Conservation (phyloP, 2,329 filamentous ascomycete species). For the Ascochyta clinopodiicola region DNA sequence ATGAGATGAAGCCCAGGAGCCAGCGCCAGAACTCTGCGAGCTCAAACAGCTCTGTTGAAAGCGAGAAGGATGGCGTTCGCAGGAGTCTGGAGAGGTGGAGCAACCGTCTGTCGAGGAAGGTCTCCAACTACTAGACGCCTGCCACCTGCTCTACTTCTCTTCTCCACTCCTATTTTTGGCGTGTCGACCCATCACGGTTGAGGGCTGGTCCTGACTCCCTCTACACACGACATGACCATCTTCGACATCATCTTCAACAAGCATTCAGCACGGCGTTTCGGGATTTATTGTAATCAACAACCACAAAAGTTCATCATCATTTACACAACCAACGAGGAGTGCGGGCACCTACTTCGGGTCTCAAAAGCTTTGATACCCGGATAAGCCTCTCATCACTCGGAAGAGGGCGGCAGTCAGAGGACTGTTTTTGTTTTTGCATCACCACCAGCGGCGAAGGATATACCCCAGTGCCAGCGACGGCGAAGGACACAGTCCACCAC, state of each 20-base stretch:
- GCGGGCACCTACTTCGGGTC: conserved; percentile 10
- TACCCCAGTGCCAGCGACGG: conserved; percentile 44
- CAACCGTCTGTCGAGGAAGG: conserved; percentile 43
- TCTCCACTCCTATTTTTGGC: conserved; percentile 12
- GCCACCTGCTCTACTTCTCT: conserved; percentile 10
- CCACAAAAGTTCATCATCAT: conserved; percentile 26
- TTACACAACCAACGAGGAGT: conserved; percentile 46
- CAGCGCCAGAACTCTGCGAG: conserved; percentile 40
- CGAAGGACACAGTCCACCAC: conserved; percentile 23
- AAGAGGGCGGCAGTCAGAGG: conserved; percentile 30
- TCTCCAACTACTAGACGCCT: conserved; percentile 36
- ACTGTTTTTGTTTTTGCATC: conserved; percentile 23
- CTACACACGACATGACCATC: conserved; percentile 8
- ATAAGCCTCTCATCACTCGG: conserved; percentile 20
- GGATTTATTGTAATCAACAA: conserved; percentile 18
- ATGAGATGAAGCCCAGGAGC: conserved; percentile 45
- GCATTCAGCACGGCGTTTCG: conserved; percentile 35
- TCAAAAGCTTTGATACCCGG: conserved; percentile 21
- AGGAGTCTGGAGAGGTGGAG: conserved; percentile 47
- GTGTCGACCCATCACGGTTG: conserved; percentile 17
- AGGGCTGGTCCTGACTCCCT: conserved; percentile 52
- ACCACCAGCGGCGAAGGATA: conserved; percentile 47
- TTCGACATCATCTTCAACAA: conserved; percentile 4
- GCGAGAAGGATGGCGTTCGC: conserved; percentile 38
- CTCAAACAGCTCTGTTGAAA: conserved; percentile 36